These are phyloP conservation scores for Aegilops umbellulata DNA, from an alignment of 176 grass and related monocot species.

Conservation along the genomic window DNA sequence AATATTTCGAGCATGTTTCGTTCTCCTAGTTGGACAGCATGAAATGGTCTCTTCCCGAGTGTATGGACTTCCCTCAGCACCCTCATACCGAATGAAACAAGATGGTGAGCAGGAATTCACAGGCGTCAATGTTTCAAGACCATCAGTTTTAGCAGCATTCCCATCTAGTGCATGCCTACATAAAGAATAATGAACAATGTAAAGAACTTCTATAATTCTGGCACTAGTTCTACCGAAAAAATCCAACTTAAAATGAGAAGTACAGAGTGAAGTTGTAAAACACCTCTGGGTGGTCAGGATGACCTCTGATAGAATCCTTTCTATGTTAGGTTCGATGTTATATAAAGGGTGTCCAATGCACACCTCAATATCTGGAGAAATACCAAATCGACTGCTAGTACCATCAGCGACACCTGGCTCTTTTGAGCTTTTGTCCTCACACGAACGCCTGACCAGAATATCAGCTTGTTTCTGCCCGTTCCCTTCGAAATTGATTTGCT, in stretches of 20 bases:
- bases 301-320: conserved; percentile 46
- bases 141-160: conserved; percentile 33
- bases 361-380: conserved; percentile 18
- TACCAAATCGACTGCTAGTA: conserved; percentile 2
- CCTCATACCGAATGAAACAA: conserved; percentile 23
- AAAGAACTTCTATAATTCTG: background rate
- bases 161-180: conserved; percentile 39
- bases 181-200: background rate
- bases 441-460: background rate
- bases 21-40: background rate
- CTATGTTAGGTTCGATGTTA: conserved; percentile 31
- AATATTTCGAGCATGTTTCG: conserved; percentile 1
- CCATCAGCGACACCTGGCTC: background rate
- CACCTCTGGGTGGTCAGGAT: conserved; percentile 48
- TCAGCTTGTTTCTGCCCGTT: conserved; percentile 22
- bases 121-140: background rate
- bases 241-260: background rate
- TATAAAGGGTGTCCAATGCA: conserved; percentile 13
- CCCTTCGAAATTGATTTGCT: background rate
- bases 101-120: conserved; percentile 15
- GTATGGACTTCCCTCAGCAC: conserved; percentile 10
- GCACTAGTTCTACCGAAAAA: background rate
- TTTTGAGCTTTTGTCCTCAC: conserved; percentile 10
- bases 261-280: background rate
- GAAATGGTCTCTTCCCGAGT: conserved; percentile 18